Base-by-base conservation (phyloP, 257 asterid species). In the Lantana camara region DNA sequence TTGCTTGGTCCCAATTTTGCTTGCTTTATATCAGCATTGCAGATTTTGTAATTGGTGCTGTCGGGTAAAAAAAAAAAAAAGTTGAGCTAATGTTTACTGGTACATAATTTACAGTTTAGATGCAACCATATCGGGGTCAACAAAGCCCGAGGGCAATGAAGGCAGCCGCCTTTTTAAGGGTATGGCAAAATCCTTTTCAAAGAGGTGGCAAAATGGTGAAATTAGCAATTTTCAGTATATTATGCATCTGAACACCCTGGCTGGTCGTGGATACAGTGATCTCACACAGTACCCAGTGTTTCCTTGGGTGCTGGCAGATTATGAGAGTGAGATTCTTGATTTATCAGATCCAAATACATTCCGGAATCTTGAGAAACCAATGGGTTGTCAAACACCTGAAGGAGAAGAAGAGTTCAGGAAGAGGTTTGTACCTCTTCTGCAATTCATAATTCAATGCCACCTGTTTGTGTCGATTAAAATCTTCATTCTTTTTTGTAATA, bases 131-230 rank as follows among this genome's bases (percentile, higher is more conserved):
- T 88, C 97, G 29, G 99, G 99, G 58, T 81, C 96, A 65, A 73
- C 83, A 20, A 94, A 90, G 79, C 98, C 83, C 77, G 99, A 94
- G 60, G 72, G 83, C 88, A 90, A 73, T 66, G 99, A 94, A 71
- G 98, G 99, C 65, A 90, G 99, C 67, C 99, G 99, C 63, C 92
- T 94, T 64, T 94, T 94, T 72, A 94, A 94, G 80, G 87, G 88
- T 76, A 83, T 88, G 98, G 96, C 98, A 4, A 94, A 82, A 69
- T 90, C 99, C 52, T 90, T 94, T 61, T 94, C 99, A 69, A 94
- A 90, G 83, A 84, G 99, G 80, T 94, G 99, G 99, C 99, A 94
- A 82, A 90, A 86, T 85, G 99, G 99, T 69, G 99, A 94, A 79
- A 94, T 94, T 60, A 90, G 98, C 90, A 94, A 94, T 77, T 94